phyloP scores from a whole-genome alignment of 2,329 filamentous ascomycete genomes.

The Neoascochyta sp. region DNA sequence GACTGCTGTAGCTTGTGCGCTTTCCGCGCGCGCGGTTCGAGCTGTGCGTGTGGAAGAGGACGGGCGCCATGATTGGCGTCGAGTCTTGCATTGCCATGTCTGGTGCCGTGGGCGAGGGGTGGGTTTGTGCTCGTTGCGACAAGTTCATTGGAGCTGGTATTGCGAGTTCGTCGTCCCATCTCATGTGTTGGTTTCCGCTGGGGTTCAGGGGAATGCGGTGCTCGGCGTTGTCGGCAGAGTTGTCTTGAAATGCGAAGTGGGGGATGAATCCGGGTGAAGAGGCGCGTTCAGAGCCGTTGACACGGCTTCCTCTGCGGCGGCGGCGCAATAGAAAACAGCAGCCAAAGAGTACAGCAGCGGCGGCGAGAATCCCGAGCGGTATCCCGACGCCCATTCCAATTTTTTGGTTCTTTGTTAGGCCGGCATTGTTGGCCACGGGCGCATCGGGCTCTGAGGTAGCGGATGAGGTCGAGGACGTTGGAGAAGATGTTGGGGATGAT shows the following conservation, averaged over 20 bases:
- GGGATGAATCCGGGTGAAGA: constrained; percentile 38
- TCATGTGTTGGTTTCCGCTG: constrained; percentile 13
- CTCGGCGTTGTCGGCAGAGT: constrained; percentile 16
- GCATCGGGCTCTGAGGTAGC: constrained; percentile 14
- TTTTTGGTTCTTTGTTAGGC: constrained; percentile 26
- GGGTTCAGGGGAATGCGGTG: constrained; percentile 22
- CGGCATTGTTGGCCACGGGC: constrained; percentile 14
- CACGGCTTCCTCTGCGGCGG: constrained; percentile 14
- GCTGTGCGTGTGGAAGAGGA: constrained; percentile 31
- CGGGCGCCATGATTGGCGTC: constrained; percentile 23
- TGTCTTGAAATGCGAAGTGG: constrained; percentile 34
- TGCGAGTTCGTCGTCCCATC: constrained; percentile 28
- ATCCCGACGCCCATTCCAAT: constrained; percentile 41
- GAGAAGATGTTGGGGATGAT: constrained; percentile 3
- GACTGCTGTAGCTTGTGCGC: constrained; percentile 29
- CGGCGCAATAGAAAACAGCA: constrained; percentile 29
- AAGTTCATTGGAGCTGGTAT: constrained; percentile 5
- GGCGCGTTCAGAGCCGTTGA: constrained; percentile 27
- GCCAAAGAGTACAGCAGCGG: constrained; percentile 33
- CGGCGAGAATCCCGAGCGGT: constrained; percentile 57
- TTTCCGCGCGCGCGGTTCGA: constrained; percentile 33
- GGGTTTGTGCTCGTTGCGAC: not conserved
- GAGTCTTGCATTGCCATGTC: constrained; percentile 14
- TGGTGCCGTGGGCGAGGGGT: constrained; percentile 6
- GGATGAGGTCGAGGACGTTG: constrained; percentile 8